Evolutionary conservation across 108 stramenopile species (phyloP), one percentile per base, ranked within the genome.

Genomic region (Skeletonema menzelii): DNA sequence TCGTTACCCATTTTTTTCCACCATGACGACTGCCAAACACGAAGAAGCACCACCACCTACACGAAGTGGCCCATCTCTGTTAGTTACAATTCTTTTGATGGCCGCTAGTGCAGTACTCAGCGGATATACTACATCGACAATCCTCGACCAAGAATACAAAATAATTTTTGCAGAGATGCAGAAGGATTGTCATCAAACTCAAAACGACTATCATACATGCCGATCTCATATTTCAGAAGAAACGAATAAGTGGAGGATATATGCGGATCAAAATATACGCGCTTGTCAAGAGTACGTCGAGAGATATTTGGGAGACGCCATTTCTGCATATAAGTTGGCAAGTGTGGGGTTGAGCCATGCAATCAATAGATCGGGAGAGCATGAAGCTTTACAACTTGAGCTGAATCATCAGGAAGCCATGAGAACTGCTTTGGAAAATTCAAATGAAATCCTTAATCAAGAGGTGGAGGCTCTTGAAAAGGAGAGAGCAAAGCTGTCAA

Each of bases 301-400:
- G 49, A 10, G 63, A 22, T 31, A 72, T 35, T 30, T 80, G 46
- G 27, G 44, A n/a, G 49, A 60, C 34, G 40, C 26, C 11, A 66
- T 57, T 30, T 7, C 10, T 22, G 55, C 72, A 35, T 73, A 62
- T 37, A 57, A 58, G 6, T 22, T 38, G 19, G 61, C 56, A 32
- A 72, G 61, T 30, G 62, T 60, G 37, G 79, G 63, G 22, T 53
- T 80, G 28, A 38, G 47, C 22, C 69, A 47, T 44, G 79, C 72
- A 22, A 60, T 63, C 11, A 17, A 49, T 46, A 55, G 68, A 49
- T 34, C 66, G 35, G 11, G 5, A 31, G 26, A 61, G 24, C 37
- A 62, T 8, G 38, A 61, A 49, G 31, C 28, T 27, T 44, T 28
- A 4, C 59, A 55, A 34, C 46, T 55, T 10, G 49, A 42, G 56